Conservation (phyloP, 495 filamentous ascomycete species). For the Mytilinidion resinicola region DNA sequence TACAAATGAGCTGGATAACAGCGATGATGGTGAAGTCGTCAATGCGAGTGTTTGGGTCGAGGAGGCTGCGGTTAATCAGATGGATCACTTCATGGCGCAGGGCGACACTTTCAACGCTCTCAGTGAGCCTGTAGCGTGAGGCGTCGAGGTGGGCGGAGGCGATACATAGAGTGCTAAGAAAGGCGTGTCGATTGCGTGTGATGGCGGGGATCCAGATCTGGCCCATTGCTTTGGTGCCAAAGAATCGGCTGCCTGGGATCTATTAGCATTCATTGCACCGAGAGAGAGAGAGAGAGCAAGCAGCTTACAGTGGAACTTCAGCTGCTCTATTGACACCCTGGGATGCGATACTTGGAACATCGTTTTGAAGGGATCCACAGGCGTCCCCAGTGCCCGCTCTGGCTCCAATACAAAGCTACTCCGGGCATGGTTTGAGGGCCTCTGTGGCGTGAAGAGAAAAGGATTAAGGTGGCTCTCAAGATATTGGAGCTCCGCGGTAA, state of each 20-base stretch:
- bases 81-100: constrained; percentile 28
- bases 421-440: too few relatives aligned
- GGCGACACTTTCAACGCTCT: constrained; percentile 22
- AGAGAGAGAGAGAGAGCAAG: neutral
- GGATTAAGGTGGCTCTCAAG: neutral
- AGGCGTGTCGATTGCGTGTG: constrained; percentile 30
- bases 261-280: too few relatives aligned
- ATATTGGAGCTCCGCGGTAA: neutral
- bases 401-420: too few relatives aligned
- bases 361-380: constrained; percentile 21
- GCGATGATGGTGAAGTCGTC: constrained; percentile 32
- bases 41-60: constrained; percentile 18
- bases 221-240: constrained; percentile 29
- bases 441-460: too few relatives aligned
- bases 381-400: constrained; percentile 16
- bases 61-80: constrained; percentile 26
- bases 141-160: constrained; percentile 32
- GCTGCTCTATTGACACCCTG: constrained; percentile 18
- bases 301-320: constrained; percentile 26
- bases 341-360: constrained; percentile 20
- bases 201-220: constrained; percentile 32
- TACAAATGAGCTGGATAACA: constrained; percentile 30
- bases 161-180: constrained; percentile 35
- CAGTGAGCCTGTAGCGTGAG: constrained; percentile 14
- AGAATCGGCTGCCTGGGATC: constrained; percentile 15